Base-by-base conservation (phyloP, 129 eudicot genomes). In the Arctium minus region DNA sequence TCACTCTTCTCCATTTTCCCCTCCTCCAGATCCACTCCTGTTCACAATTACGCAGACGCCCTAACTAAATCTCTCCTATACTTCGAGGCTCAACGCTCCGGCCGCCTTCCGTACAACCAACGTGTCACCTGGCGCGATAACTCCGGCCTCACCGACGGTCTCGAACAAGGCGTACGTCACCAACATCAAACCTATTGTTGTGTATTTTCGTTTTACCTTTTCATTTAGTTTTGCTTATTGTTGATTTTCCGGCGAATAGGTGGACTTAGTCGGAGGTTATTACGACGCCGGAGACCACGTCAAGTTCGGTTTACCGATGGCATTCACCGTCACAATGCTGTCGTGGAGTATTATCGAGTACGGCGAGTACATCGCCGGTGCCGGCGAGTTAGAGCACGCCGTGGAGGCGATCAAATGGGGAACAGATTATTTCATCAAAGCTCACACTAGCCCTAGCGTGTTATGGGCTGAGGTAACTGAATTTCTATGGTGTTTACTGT, bases 231-330 rank as follows among this genome's bases (percentile, higher is more conserved):
- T 6, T 44, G 8, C 1, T 42, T 69, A 31, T 46, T 40, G 12
- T 38, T 33, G 32, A 62, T 64, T 80, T 82, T 80, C 33, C 36
- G 64, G 30, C 70, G 70, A 29, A 60, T 22, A 94, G 97, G 97
- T 90, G 75, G 97, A 94, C 62, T 89, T 94, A 78, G 97, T 94
- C 1, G 98, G 98, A 69, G 98, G 98, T 46, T 94, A 94, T 86
- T 92, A 94, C 50, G 98, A 94, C 81, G 98, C 98, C 7, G 98
- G 97, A 27, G 97, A 95, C 79, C 93, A 95, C 71, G 98, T 95
- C 8, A 95, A 95, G 81, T 95, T 95, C 35, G 98, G 98, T 5
- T 79, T 94, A 32, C 98, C 98, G n/a, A 92, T 94, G 98, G 98
- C 98, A 0, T 94, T 88, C 75, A 95, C 98, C 2, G 91, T 95